A percentile compares a stretch with the other conserved stretches of the same genome.
These are phyloP conservation scores for Cladorrhinum sp. DNA, from an alignment of 2,329 filamentous ascomycete genomes.

Conservation along the genomic window DNA sequence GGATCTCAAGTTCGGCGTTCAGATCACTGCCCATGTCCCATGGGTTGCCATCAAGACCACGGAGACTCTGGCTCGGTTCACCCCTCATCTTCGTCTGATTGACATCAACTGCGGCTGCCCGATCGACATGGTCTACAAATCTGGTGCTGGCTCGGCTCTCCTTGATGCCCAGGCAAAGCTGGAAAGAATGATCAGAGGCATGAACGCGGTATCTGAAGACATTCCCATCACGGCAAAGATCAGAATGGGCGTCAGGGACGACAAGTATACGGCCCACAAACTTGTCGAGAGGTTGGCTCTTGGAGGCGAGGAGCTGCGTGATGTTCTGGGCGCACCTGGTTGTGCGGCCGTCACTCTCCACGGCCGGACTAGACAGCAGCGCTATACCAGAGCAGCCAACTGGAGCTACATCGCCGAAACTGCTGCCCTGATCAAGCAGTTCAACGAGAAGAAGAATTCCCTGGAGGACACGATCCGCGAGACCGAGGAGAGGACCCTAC, in stretches of 20 bases:
- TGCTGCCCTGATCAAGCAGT: conserved; percentile 74
- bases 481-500: conserved; percentile 69
- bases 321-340: conserved; percentile 70
- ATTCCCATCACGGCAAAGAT: conserved; percentile 95
- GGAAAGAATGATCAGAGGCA: conserved; percentile 91
- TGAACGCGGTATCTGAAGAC: conserved; percentile 89
- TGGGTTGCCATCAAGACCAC: conserved; percentile 88
- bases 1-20: conserved; percentile 85
- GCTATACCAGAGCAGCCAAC: conserved; percentile 88
- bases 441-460: conserved; percentile 66
- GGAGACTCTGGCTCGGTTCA: conserved; percentile 71
- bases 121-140: conserved; percentile 87
- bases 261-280: conserved; percentile 73
- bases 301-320: conserved; percentile 69
- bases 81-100: conserved; percentile 82
- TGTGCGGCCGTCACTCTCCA: conserved; percentile 95
- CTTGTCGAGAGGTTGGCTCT: conserved; percentile 80
- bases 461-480: conserved; percentile 74
- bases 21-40: conserved; percentile 89
- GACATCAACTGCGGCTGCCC: conserved; percentile 97
- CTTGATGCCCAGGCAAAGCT: conserved; percentile 86
- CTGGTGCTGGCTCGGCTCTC: conserved; percentile 84
- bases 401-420: conserved; percentile 94
- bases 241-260: conserved; percentile 82
- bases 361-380: conserved; percentile 87